Percentiles rank a stretch among this genome's conserved stretches.
Conservation (phyloP, 345 rosid species). For the Sonneratia caseolaris region DNA sequence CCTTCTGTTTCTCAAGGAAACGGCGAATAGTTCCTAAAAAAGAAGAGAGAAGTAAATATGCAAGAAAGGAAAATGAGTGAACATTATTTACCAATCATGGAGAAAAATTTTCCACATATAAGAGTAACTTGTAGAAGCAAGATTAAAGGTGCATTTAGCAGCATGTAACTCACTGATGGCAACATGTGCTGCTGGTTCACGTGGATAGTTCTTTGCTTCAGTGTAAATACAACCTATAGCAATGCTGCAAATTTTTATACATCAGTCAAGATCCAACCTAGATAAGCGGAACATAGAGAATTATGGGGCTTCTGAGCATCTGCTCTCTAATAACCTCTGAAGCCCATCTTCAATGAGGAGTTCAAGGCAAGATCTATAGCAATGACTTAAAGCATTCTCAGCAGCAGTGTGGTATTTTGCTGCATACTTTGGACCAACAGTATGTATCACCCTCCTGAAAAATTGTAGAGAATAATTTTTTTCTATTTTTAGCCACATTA, state of each 20-base stretch:
- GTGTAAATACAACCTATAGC: conserved; percentile 93
- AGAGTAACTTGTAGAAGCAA: not conserved
- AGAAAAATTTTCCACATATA: not conserved
- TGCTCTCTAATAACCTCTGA: conserved; percentile 41
- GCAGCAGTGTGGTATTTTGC: conserved; percentile 97
- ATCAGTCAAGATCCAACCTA: conserved; percentile 10
- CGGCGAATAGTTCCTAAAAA: conserved; percentile 84
- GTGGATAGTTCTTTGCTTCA: conserved; percentile 90
- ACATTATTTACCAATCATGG: not conserved
- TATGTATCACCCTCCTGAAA: conserved; percentile 73
- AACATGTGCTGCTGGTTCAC: conserved; percentile 98
- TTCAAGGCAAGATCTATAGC: conserved; percentile 94
- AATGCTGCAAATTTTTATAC: conserved; percentile 44
- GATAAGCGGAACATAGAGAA: conserved; percentile 3
- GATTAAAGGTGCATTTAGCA: conserved; percentile 1
- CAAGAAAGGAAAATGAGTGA: conserved; percentile 5
- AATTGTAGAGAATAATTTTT: not conserved
- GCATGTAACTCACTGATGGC: conserved; percentile 68
- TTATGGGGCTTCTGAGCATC: not conserved
- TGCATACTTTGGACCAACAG: conserved; percentile 98
- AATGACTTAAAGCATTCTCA: conserved; percentile 96
- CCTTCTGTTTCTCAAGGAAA: conserved; percentile 86
- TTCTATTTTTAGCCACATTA: not conserved
- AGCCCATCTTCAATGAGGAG: conserved; percentile 83
- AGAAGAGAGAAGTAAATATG: conserved; percentile 3